phyloP scores from a whole-genome alignment of 192 early-diverging fungal genomes.

The Backusella circina region DNA sequence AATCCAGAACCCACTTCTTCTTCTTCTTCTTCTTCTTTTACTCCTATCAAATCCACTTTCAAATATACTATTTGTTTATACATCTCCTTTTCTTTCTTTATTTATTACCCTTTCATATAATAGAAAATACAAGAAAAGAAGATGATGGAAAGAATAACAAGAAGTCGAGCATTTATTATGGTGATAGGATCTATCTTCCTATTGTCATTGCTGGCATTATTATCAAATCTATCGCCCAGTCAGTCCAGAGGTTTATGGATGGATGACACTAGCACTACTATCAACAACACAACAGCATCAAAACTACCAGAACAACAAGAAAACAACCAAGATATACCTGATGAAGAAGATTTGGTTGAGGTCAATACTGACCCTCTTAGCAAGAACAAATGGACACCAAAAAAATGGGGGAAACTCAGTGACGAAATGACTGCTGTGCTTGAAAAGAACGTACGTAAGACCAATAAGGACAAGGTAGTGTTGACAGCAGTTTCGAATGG shows the following conservation, averaged over 20 bases:
- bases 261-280: background rate
- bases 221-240: slow-evolving; percentile 1
- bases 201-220: background rate
- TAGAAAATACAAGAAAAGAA: background rate
- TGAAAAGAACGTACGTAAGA: background rate
- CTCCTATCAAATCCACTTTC: background rate
- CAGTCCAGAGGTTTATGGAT: background rate
- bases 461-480: slow-evolving; percentile 13
- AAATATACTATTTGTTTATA: background rate
- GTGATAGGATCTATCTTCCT: background rate
- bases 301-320: background rate
- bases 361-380: slow-evolving; percentile 2
- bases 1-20: background rate
- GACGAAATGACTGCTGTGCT: background rate
- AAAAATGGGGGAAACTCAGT: background rate
- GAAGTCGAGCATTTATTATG: slow-evolving; percentile 5
- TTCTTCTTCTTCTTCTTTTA: background rate
- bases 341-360: slow-evolving; percentile 6
- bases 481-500: slow-evolving; percentile 34
- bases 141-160: slow-evolving; percentile 4
- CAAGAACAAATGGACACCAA: slow-evolving; percentile 3
- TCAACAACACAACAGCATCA: background rate
- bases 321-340: slow-evolving; percentile 2
- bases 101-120: background rate
- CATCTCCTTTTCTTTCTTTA: background rate